Evolutionary conservation across 495 filamentous ascomycete genomes (phyloP).

Genomic region (Penicillium daleae): DNA sequence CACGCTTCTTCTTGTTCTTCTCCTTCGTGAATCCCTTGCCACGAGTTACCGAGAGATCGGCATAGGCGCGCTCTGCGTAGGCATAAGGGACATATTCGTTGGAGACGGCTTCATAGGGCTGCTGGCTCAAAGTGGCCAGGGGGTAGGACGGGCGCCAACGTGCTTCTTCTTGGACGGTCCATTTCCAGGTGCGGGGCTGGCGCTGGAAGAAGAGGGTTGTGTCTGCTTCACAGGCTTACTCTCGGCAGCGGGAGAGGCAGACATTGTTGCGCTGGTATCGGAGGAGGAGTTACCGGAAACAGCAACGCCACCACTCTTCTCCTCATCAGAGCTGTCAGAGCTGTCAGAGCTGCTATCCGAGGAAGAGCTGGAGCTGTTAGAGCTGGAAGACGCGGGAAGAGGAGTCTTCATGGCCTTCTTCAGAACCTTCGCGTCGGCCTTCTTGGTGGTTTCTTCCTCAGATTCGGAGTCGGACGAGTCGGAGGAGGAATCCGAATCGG

Average conservation of each 20-base stretch:
- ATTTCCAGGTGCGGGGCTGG: slow-evolving; percentile 51
- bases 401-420: slow-evolving; percentile 58
- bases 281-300: slow-evolving; percentile 26
- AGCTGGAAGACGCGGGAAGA: slow-evolving; percentile 48
- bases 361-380: slow-evolving; percentile 30
- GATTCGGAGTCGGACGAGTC: slow-evolving; percentile 47
- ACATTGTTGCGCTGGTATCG: slow-evolving; percentile 39
- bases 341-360: slow-evolving; percentile 30
- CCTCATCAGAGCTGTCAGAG: slow-evolving; percentile 28
- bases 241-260: slow-evolving; percentile 36
- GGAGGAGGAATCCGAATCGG: slow-evolving; percentile 38
- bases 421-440: slow-evolving; percentile 40
- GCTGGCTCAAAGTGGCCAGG: slow-evolving; percentile 51
- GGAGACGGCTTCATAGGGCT: slow-evolving; percentile 51
- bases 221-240: slow-evolving; percentile 35
- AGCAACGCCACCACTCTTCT: slow-evolving; percentile 25
- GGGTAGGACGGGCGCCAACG: slow-evolving; percentile 48
- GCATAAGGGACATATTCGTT: slow-evolving; percentile 83
- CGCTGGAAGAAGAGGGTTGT: slow-evolving; percentile 39
- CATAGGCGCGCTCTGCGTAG: slow-evolving; percentile 84
- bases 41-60: slow-evolving; percentile 85
- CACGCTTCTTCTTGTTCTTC: slow-evolving; percentile 94
- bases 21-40: slow-evolving; percentile 99
- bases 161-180: slow-evolving; percentile 56
- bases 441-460: slow-evolving; percentile 33